Conservation (phyloP, 2,329 filamentous ascomycete genomes). For the Curvularia eragrostidis region DNA sequence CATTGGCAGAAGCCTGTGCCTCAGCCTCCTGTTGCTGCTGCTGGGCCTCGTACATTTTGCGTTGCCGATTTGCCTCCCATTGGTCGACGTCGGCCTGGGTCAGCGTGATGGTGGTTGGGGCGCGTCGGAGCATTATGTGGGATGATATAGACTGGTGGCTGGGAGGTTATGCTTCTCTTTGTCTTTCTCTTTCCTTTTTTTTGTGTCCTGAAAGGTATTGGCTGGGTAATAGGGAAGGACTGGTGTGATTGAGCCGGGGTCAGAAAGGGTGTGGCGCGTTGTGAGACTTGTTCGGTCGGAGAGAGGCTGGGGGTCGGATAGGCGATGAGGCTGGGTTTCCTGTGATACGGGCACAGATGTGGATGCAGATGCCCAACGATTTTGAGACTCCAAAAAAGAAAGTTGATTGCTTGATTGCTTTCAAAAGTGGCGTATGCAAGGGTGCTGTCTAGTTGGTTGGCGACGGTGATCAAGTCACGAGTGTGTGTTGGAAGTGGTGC, state of each 20-base stretch:
- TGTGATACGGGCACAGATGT: too few relatives aligned
- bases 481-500: background rate
- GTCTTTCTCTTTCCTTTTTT: background rate
- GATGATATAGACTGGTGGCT: background rate
- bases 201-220: background rate
- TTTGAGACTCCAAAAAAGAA: background rate
- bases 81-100: slow-evolving; percentile 73
- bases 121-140: slow-evolving; percentile 67
- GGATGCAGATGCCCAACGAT: background rate
- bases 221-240: background rate
- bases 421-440: background rate
- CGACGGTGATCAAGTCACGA: background rate
- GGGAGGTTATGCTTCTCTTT: background rate
- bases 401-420: background rate
- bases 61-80: slow-evolving; percentile 68
- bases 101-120: slow-evolving; percentile 70
- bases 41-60: slow-evolving; percentile 40
- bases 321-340: background rate
- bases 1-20: slow-evolving; percentile 22
- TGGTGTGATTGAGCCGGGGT: background rate
- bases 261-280: background rate
- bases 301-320: background rate
- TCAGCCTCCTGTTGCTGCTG: slow-evolving; percentile 30
- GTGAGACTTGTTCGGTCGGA: background rate
- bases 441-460: background rate